Evolutionary conservation across 1,284 basidiomycete genomes (phyloP).

Genomic region (Malassezia sympodialis): DNA sequence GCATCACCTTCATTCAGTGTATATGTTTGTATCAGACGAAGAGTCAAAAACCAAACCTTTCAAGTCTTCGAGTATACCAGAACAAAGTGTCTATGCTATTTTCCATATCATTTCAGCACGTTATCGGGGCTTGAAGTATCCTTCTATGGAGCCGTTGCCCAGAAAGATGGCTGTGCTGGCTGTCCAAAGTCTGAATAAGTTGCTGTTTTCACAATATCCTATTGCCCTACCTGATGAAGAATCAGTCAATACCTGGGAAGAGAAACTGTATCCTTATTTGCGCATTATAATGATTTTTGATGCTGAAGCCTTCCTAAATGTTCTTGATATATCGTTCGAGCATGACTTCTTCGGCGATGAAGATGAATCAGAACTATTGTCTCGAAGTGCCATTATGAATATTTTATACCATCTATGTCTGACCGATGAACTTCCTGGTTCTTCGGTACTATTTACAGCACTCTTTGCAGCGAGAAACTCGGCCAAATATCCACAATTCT

Average conservation of each 20-base stretch:
- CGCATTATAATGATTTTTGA: conserved; percentile 51
- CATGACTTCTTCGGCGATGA: conserved; percentile 76
- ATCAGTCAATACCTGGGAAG: neutral
- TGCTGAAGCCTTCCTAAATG: conserved; percentile 85
- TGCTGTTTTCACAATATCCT: neutral
- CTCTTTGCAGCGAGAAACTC: conserved; percentile 95
- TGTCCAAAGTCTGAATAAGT: neutral
- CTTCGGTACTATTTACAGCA: conserved; percentile 62
- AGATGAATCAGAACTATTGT: conserved; percentile 49
- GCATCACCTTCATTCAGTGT: conserved; percentile 21
- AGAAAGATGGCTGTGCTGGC: conserved; percentile 26
- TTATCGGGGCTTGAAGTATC: neutral
- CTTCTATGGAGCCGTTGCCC: conserved; percentile 16
- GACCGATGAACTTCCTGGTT: neutral
- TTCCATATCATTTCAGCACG: neutral
- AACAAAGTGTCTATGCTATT: neutral
- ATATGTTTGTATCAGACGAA: conserved; percentile 19
- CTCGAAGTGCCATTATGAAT: conserved; percentile 71
- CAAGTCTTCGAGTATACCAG: neutral
- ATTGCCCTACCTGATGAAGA: neutral
- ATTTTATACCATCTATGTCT: conserved; percentile 54
- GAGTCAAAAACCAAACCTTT: neutral
- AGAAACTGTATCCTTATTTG: neutral
- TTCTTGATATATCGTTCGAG: conserved; percentile 87
- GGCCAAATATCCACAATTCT: conserved; percentile 87